Percentiles rank a stretch among this genome's conserved stretches.
Conservation (phyloP, 2,329 filamentous ascomycete species). For the Rutstroemia sp. region DNA sequence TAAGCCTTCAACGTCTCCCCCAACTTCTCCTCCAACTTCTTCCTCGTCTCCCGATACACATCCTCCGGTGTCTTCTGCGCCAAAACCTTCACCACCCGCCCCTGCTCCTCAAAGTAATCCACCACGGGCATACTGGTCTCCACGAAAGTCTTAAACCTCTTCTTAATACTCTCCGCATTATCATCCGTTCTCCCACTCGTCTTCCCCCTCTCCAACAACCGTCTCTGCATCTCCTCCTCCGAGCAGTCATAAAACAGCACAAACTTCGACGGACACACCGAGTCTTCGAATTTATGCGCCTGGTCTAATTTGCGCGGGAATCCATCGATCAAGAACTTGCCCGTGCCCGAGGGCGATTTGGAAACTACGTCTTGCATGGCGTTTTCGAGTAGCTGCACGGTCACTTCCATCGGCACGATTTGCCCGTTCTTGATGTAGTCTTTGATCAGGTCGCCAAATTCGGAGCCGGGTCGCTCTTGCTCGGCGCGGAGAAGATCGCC, state of each 20-base stretch:
- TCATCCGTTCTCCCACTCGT: constrained; percentile 74
- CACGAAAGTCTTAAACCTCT: constrained; percentile 89
- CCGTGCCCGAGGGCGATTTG: constrained; percentile 41
- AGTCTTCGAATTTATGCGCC: constrained; percentile 85
- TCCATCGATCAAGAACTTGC: constrained; percentile 70
- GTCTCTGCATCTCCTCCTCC: constrained; percentile 67
- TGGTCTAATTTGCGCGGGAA: constrained; percentile 98
- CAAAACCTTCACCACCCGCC: constrained; percentile 72
- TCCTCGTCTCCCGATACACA: constrained; percentile 48
- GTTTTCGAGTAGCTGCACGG: constrained; percentile 86
- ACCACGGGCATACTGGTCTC: constrained; percentile 98
- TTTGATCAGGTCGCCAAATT: constrained; percentile 91
- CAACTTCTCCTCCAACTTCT: constrained; percentile 42
- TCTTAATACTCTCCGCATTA: constrained; percentile 91
- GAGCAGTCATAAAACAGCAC: constrained; percentile 94
- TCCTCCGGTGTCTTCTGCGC: constrained; percentile 60
- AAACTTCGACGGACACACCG: constrained; percentile 74
- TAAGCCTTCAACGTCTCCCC: constrained; percentile 35
- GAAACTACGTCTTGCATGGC: constrained; percentile 71
- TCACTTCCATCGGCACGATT: constrained; percentile 99
- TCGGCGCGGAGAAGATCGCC: constrained; percentile 91
- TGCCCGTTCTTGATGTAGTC: constrained; percentile 88
- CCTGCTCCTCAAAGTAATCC: constrained; percentile 69
- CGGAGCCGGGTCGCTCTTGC: constrained; percentile 74
- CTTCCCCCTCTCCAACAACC: constrained; percentile 11